A percentile compares a stretch with the other conserved stretches of the same genome.
Conservation (phyloP, 2,329 filamentous ascomycete species). For the Fusarium austroafricanum region DNA sequence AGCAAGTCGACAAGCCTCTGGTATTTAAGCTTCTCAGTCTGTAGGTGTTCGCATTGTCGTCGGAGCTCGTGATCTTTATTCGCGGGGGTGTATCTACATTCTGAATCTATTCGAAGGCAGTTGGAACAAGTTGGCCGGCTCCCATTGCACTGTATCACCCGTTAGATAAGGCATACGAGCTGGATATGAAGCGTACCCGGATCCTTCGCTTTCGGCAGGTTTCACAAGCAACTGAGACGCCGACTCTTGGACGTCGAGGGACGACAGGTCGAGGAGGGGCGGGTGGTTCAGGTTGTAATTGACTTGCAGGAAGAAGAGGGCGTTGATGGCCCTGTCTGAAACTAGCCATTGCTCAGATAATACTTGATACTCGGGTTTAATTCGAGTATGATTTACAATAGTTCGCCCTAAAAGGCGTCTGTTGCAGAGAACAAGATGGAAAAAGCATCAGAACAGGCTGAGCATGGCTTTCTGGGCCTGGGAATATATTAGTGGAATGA, state of each 20-base stretch:
- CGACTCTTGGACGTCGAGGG: background rate
- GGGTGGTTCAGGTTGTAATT: background rate
- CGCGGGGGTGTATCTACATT: background rate
- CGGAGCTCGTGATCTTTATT: background rate
- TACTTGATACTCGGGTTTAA: rapidly evolving
- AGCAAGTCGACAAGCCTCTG: slow-evolving; percentile 2
- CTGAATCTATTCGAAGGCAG: background rate
- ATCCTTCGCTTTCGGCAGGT: slow-evolving; percentile 10
- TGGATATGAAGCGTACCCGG: background rate
- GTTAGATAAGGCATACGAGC: background rate
- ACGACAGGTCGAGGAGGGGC: background rate
- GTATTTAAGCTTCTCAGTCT: background rate
- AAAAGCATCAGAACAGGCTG: background rate
- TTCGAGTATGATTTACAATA: rapidly evolving
- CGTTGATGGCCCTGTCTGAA: background rate
- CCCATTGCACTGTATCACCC: slow-evolving; percentile 2
- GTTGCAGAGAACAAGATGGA: rapidly evolving
- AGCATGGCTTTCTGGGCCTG: rapidly evolving
- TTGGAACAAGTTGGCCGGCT: background rate
- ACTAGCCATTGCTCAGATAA: background rate
- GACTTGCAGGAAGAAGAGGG: slow-evolving; percentile 3
- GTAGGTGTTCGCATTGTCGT: background rate
- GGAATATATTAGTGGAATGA: background rate
- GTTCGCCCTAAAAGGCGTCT: background rate
- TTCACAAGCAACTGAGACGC: slow-evolving; percentile 13